A percentile compares a stretch with the other conserved stretches of the same genome.
Conservation (phyloP, 2,329 filamentous ascomycete genomes). For the Elsinoe perseae region DNA sequence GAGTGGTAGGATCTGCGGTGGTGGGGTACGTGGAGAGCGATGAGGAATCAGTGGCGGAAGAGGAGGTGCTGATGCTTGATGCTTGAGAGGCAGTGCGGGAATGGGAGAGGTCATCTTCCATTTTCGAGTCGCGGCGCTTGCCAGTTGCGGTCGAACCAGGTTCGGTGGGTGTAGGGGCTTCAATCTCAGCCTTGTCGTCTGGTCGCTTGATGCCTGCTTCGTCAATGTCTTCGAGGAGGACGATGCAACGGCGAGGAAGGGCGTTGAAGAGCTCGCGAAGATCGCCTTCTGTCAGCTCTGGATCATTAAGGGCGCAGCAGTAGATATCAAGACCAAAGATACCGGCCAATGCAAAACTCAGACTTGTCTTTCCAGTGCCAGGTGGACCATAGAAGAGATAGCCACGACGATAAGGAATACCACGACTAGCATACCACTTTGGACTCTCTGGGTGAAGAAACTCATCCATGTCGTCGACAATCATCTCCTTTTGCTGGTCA, state of each 20-base stretch:
- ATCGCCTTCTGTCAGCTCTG: slow-evolving; percentile 63
- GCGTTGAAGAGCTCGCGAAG: slow-evolving; percentile 38
- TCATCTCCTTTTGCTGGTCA: slow-evolving; percentile 53
- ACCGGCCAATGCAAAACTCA: slow-evolving; percentile 38
- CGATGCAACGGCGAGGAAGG: slow-evolving; percentile 39
- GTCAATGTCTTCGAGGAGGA: slow-evolving; percentile 43
- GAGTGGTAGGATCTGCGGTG: slow-evolving; percentile 1
- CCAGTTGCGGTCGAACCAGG: not conserved
- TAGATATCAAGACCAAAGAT: slow-evolving; percentile 42
- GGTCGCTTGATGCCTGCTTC: slow-evolving; percentile 37
- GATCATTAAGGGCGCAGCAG: slow-evolving; percentile 50
- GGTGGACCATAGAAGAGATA: slow-evolving; percentile 71
- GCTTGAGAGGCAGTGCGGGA: not conserved
- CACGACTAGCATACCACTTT: slow-evolving; percentile 75
- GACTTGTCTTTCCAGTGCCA: slow-evolving; percentile 32
- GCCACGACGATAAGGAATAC: slow-evolving; percentile 77
- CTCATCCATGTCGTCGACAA: slow-evolving; percentile 67
- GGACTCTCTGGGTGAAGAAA: slow-evolving; percentile 64
- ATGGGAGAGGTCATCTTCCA: slow-evolving; percentile 4
- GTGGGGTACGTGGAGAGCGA: not conserved
- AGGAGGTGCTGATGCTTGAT: not conserved
- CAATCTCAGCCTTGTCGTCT: slow-evolving; percentile 26
- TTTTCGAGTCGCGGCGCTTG: slow-evolving; percentile 8
- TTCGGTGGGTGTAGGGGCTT: not conserved
- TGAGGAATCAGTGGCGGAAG: not conserved